These are phyloP conservation scores for Fusarium agapanthi DNA, from an alignment of 2,329 filamentous ascomycete genomes.

Conservation along the genomic window DNA sequence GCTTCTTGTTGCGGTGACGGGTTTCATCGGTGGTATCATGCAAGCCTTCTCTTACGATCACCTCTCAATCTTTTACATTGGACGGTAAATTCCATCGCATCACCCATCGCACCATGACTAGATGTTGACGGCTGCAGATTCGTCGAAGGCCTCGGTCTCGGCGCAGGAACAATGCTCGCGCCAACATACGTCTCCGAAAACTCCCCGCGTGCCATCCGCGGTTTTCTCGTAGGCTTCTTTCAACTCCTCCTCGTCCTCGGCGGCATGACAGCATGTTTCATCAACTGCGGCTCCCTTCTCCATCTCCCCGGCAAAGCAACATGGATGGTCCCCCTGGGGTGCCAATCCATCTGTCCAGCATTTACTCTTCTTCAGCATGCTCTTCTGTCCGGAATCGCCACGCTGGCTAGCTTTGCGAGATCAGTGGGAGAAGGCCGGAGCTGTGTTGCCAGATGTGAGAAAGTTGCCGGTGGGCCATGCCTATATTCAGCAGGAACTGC, in stretches of 20 bases:
- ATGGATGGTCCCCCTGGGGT: conserved; percentile 59
- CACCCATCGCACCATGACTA: background rate
- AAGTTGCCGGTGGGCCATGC: conserved; percentile 28
- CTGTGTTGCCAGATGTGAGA: conserved; percentile 29
- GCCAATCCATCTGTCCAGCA: conserved; percentile 64
- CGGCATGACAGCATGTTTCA: conserved; percentile 62
- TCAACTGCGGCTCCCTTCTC: conserved; percentile 61
- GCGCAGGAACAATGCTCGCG: conserved; percentile 64
- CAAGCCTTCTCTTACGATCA: conserved; percentile 46
- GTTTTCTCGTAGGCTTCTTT: conserved; percentile 67
- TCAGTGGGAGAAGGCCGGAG: conserved; percentile 57
- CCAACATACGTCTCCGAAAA: conserved; percentile 70
- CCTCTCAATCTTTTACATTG: conserved; percentile 43
- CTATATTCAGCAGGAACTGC: conserved; percentile 35
- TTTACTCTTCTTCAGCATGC: conserved; percentile 61
- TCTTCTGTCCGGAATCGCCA: conserved; percentile 66
- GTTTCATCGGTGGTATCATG: conserved; percentile 44
- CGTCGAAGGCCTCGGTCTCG: conserved; percentile 62
- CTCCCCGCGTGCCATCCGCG: conserved; percentile 65
- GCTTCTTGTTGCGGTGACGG: conserved; percentile 41
- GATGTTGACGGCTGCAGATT: conserved; percentile 38
- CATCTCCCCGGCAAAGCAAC: conserved; percentile 43
- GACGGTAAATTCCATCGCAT: conserved; percentile 20
- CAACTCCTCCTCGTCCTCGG: conserved; percentile 65
- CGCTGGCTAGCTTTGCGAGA: conserved; percentile 66